Base-by-base conservation (phyloP, 306 rosid species). In the Prunus mume region DNA sequence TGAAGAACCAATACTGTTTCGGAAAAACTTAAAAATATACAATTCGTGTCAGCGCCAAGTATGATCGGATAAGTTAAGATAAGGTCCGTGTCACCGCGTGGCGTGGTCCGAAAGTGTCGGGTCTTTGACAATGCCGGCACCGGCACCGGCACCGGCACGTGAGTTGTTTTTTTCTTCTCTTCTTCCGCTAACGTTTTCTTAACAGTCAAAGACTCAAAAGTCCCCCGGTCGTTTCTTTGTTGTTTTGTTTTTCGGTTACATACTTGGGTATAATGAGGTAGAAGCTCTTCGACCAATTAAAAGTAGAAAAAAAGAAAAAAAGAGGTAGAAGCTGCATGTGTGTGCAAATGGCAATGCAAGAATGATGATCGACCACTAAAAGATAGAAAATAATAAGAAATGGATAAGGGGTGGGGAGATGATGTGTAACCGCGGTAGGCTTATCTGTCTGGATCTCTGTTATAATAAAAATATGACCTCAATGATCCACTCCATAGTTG, bases 351-450 rank as follows among this genome's bases (percentile, higher is more conserved):
- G 38, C 38, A 32, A 32, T 32, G 38, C 38, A 32, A 32, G 38
- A 32, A 32, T 32, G 38, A 32, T 5, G 38, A 32, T 32, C 7
- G 38, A 32, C 38, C 38, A 1, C 7, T 34, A 34, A 34, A 34
- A 34, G 41, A 34, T 34, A 34, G 41, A 34, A 34, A 34, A 34
- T 34, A 34, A 34, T 34, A 34, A 34, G 41, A 34, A 34, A 34
- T 6, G 5, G 12, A 56, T 12, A 12, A 49, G 54, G 19, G 54
- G 54, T 49, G 18, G 54, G 56, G 11, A 32, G 57, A 52, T 75
- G 84, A 69, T 14, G 73, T 76, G 80, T 62, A 51, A 49, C 73
- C 80, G 70, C 80, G 80, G 45, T 64, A 22, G 68, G 12, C 69
- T 69, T 70, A 75, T 52, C 60, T 75, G 72, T 69, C 55, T 30